These are phyloP conservation scores for Gracilariopsis chorda DNA, from an alignment of 23 red algal species.

Conservation along the genomic window DNA sequence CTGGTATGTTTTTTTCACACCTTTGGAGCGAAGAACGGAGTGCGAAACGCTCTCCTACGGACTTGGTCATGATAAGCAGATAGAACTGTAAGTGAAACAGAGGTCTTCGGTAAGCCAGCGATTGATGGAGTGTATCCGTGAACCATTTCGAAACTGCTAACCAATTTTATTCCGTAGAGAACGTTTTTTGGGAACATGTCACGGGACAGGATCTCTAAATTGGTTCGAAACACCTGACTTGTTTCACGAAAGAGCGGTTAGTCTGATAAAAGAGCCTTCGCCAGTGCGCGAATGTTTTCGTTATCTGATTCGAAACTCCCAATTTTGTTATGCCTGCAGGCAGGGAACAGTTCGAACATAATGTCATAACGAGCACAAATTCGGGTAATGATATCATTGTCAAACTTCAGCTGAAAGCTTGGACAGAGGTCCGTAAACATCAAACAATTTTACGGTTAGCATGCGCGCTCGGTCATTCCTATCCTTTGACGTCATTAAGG, in stretches of 20 bases:
- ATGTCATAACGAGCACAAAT: not conserved
- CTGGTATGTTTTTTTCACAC: no score
- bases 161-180: no score
- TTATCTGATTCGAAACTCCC: constrained; percentile 23
- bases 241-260: not conserved
- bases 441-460: not conserved
- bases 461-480: not conserved
- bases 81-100: no score
- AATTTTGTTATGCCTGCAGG: constrained; percentile 34
- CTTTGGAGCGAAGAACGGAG: no score
- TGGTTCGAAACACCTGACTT: not conserved
- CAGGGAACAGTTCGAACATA: not conserved
- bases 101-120: no score
- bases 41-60: no score
- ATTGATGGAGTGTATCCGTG: no score
- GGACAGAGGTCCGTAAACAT: not conserved
- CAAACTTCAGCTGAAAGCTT: not conserved
- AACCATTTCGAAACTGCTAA: no score
- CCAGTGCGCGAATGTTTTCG: not conserved
- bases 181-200: no score
- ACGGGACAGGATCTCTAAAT: constrained; percentile 11
- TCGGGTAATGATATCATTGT: not conserved
- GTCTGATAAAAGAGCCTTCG: not conserved
- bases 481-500: not conserved
- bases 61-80: no score